Evolutionary conservation across 2,329 filamentous ascomycete species (phyloP).

Genomic region (Chrysosporium queenslandicum): DNA sequence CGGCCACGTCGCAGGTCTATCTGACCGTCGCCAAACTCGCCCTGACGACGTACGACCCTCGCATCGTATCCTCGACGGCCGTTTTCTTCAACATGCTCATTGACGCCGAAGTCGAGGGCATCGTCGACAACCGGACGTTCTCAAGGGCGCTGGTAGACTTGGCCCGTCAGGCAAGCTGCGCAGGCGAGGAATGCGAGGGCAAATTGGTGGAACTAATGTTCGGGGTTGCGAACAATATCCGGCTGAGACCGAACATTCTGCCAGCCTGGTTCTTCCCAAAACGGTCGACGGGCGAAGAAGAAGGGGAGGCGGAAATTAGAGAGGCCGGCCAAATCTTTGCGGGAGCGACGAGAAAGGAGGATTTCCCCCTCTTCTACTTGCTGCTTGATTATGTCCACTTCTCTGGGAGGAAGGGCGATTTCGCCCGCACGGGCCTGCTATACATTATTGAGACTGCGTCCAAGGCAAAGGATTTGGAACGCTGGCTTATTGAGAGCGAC

Average conservation of each 20-base stretch:
- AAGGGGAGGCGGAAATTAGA: slow-evolving; percentile 30
- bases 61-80: slow-evolving; percentile 74
- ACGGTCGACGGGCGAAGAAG: slow-evolving; percentile 28
- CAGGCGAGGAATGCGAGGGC: slow-evolving; percentile 67
- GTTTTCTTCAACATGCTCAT: slow-evolving; percentile 83
- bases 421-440: slow-evolving; percentile 82
- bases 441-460: slow-evolving; percentile 95
- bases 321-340: slow-evolving; percentile 57
- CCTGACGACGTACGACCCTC: slow-evolving; percentile 71
- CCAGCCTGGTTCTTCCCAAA: slow-evolving; percentile 79
- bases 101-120: slow-evolving; percentile 92
- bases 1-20: slow-evolving; percentile 78
- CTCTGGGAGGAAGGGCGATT: slow-evolving; percentile 88
- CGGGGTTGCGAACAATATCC: slow-evolving; percentile 92
- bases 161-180: slow-evolving; percentile 55
- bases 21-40: slow-evolving; percentile 83
- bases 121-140: slow-evolving; percentile 77
- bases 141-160: slow-evolving; percentile 80
- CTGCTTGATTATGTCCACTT: slow-evolving; percentile 95
- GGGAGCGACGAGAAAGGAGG: slow-evolving; percentile 74
- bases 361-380: slow-evolving; percentile 92
- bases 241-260: slow-evolving; percentile 75
- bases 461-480: slow-evolving; percentile 69
- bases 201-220: slow-evolving; percentile 88
- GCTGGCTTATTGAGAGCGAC: slow-evolving; percentile 96